phyloP scores from a whole-genome alignment of 192 early-diverging fungal genomes.

The Lunasporangiospora selenospora region DNA sequence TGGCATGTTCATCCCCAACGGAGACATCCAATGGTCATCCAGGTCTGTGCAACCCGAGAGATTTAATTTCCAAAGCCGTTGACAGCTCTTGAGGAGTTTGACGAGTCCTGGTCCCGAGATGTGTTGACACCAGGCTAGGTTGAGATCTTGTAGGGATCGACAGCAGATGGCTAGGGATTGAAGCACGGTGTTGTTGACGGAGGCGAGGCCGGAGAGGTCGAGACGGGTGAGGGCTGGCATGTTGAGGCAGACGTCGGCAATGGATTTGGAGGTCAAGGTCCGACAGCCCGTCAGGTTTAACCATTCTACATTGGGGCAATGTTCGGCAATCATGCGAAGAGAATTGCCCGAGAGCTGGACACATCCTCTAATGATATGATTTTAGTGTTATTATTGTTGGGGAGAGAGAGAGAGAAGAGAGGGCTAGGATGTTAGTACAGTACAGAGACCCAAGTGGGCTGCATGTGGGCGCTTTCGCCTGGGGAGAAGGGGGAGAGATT shows the following conservation, averaged over 20 bases:
- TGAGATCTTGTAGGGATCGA: conserved; percentile 46
- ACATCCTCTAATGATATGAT: conserved; percentile 16
- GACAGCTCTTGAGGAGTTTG: conserved; percentile 39
- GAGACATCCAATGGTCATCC: conserved; percentile 47
- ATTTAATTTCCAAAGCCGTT: conserved; percentile 45
- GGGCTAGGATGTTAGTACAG: no score
- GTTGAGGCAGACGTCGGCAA: conserved; percentile 47
- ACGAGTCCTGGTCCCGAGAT: conserved; percentile 51
- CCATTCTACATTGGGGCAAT: conserved; percentile 36
- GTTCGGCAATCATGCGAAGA: conserved; percentile 27
- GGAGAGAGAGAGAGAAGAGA: background rate
- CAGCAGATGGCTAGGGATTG: conserved; percentile 47
- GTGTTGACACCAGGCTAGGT: conserved; percentile 58
- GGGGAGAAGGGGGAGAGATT: no score
- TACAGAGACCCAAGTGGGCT: no score
- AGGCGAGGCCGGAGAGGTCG: conserved; percentile 48
- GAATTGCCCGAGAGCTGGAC: conserved; percentile 25
- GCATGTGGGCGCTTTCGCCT: no score
- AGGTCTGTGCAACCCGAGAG: conserved; percentile 52
- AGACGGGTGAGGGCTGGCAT: conserved; percentile 40
- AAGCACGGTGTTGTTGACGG: conserved; percentile 52
- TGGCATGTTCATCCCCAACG: conserved; percentile 47
- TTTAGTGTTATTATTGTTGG: background rate
- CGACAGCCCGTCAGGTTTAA: conserved; percentile 34
- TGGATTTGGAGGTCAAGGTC: conserved; percentile 44